Evolutionary conservation across 2,329 filamentous ascomycete genomes (phyloP).

Genomic region (Teratosphaeria nubilosa): DNA sequence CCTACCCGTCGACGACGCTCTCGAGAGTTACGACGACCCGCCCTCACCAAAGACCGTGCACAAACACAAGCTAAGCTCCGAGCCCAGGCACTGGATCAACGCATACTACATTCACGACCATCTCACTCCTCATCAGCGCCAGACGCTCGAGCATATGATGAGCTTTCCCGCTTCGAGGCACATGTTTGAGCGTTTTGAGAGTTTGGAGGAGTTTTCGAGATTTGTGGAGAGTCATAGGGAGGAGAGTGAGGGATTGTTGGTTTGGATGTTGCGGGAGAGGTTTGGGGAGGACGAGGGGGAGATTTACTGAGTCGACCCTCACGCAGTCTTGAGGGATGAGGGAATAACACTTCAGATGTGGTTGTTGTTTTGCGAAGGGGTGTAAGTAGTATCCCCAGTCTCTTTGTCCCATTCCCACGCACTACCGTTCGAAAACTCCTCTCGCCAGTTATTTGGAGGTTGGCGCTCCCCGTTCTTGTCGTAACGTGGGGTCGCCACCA

Average conservation of each 20-base stretch:
- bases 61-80: background rate
- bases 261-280: background rate
- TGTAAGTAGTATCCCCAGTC: conserved; percentile 68
- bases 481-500: conserved; percentile 47
- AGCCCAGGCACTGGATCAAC: background rate
- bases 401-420: conserved; percentile 59
- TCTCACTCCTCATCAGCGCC: background rate
- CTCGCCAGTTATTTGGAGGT: conserved; percentile 64
- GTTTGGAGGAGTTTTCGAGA: background rate
- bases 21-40: background rate
- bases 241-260: background rate
- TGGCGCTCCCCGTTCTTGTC: conserved; percentile 43
- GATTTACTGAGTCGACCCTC: background rate
- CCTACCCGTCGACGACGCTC: background rate
- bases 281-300: background rate
- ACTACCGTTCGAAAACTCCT: conserved; percentile 27
- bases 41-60: background rate
- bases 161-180: background rate
- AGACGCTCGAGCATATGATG: background rate
- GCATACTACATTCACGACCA: background rate
- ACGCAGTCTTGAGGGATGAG: too few species aligned
- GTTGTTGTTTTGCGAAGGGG: conserved; percentile 65
- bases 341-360: conserved; percentile 82
- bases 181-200: background rate
- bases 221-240: background rate